These are phyloP conservation scores for Santalum album DNA, from an alignment of 164 flowering plant species.

Conservation along the genomic window DNA sequence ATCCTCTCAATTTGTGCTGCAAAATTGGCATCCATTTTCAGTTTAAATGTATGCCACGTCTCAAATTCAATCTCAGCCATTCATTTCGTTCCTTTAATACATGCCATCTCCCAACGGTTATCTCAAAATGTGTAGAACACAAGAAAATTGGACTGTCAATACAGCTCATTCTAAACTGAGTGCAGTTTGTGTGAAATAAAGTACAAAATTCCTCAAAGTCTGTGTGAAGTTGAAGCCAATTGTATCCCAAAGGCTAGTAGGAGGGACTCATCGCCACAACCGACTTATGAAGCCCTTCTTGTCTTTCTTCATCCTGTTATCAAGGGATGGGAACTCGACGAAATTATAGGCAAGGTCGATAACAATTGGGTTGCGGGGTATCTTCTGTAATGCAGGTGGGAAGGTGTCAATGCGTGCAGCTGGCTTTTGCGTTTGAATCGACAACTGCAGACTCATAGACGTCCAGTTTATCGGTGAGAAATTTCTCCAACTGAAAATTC, in stretches of 20 bases:
- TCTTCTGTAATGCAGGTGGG: slow-evolving; percentile 80
- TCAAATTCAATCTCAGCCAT: too few species aligned
- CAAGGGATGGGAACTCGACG: slow-evolving; percentile 88
- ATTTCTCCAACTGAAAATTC: slow-evolving; percentile 48
- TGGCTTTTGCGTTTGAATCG: slow-evolving; percentile 42
- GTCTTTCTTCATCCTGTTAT: slow-evolving; percentile 89
- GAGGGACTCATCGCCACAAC: slow-evolving; percentile 54
- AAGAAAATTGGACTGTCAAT: too few species aligned
- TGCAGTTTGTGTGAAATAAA: too few species aligned
- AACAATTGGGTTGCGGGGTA: slow-evolving; percentile 85
- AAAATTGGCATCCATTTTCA: too few species aligned
- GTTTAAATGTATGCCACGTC: too few species aligned
- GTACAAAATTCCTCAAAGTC: not conserved
- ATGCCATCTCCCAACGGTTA: too few species aligned
- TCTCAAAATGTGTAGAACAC: too few species aligned
- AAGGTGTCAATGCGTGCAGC: slow-evolving; percentile 58
- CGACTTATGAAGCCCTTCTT: slow-evolving; percentile 78
- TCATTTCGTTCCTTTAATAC: too few species aligned
- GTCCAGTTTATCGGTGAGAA: slow-evolving; percentile 76
- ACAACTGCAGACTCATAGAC: slow-evolving; percentile 76
- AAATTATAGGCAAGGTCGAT: slow-evolving; percentile 70
- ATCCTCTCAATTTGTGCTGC: too few species aligned
- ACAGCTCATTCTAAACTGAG: too few species aligned
- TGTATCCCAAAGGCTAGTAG: not conserved
- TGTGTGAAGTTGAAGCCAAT: not conserved